phyloP scores from a whole-genome alignment of 23 red algal genomes.

The Cyanidiococcus yangmingshanensis region DNA sequence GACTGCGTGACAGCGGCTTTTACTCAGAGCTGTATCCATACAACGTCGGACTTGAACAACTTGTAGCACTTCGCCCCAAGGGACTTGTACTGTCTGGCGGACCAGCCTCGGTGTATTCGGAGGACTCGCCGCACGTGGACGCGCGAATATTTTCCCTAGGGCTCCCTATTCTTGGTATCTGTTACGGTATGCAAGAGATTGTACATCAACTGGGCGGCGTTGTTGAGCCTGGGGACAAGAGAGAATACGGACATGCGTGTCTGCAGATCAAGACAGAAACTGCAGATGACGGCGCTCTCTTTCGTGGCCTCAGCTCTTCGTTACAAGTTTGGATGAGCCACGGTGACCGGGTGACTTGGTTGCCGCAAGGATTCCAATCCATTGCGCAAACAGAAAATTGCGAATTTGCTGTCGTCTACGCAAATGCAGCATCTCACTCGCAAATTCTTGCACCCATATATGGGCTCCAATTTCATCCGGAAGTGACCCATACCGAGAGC shows the following conservation, averaged over 20 bases:
- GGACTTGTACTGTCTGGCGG: slow-evolving; percentile 82
- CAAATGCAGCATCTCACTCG: background rate
- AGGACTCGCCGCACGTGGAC: slow-evolving; percentile 46
- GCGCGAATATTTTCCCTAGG: slow-evolving; percentile 51
- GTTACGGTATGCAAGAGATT: slow-evolving; percentile 96
- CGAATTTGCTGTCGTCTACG: slow-evolving; percentile 50
- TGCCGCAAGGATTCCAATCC: slow-evolving; percentile 45
- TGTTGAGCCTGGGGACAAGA: slow-evolving; percentile 49
- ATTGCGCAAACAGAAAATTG: slow-evolving; percentile 63
- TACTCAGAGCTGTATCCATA: slow-evolving; percentile 72
- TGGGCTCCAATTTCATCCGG: slow-evolving; percentile 96
- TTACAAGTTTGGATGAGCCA: slow-evolving; percentile 96
- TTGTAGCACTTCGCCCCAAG: slow-evolving; percentile 35
- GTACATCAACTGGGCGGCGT: slow-evolving; percentile 48
- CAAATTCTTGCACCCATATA: slow-evolving; percentile 23
- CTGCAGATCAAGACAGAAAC: background rate
- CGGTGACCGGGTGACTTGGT: slow-evolving; percentile 49
- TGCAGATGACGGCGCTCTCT: slow-evolving; percentile 20
- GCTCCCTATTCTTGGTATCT: slow-evolving; percentile 86
- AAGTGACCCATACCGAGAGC: slow-evolving; percentile 74
- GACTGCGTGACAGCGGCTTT: slow-evolving; percentile 65
- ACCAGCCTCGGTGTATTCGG: slow-evolving; percentile 83
- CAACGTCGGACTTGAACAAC: slow-evolving; percentile 23
- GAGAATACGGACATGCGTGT: slow-evolving; percentile 73
- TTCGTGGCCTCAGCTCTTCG: slow-evolving; percentile 29